Evolutionary conservation across 192 early-diverging fungal species (phyloP).

Genomic region (Phlyctochytrium planicorne): DNA sequence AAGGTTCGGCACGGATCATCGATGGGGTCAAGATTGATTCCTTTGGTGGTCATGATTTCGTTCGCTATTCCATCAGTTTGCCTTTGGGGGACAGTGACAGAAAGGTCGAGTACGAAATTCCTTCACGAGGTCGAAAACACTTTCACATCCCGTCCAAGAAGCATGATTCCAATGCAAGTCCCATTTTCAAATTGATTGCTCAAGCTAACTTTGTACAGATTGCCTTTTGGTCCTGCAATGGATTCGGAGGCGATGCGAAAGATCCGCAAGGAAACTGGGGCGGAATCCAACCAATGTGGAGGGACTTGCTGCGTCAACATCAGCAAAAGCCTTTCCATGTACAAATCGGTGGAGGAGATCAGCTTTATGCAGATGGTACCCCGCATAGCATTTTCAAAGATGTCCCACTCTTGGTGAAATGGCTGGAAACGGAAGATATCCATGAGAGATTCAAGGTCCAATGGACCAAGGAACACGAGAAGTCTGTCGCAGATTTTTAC

Average conservation of each 20-base stretch:
- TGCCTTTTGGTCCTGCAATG: constrained; percentile 20
- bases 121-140: too few species aligned
- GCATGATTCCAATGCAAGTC: too few species aligned
- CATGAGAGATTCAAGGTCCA: constrained; percentile 45
- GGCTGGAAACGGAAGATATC: constrained; percentile 32
- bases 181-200: too few species aligned
- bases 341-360: constrained; percentile 40
- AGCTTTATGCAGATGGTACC: constrained; percentile 35
- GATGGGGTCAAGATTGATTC: background rate
- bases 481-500: constrained; percentile 62
- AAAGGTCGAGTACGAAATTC: constrained; percentile 5
- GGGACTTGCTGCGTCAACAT: constrained; percentile 8
- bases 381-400: constrained; percentile 19
- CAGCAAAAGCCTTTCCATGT: constrained; percentile 8
- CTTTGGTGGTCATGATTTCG: background rate
- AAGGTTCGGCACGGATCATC: background rate
- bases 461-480: constrained; percentile 59
- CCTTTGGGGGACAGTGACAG: background rate
- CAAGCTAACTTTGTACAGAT: too few species aligned
- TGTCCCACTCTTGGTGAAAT: constrained; percentile 19
- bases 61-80: background rate
- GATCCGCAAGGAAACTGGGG: constrained; percentile 7
- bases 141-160: too few species aligned
- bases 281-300: constrained; percentile 10
- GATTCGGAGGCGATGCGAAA: constrained; percentile 12